Conservation (phyloP, 2,329 filamentous ascomycete species). For the Paecilomyces formosus region DNA sequence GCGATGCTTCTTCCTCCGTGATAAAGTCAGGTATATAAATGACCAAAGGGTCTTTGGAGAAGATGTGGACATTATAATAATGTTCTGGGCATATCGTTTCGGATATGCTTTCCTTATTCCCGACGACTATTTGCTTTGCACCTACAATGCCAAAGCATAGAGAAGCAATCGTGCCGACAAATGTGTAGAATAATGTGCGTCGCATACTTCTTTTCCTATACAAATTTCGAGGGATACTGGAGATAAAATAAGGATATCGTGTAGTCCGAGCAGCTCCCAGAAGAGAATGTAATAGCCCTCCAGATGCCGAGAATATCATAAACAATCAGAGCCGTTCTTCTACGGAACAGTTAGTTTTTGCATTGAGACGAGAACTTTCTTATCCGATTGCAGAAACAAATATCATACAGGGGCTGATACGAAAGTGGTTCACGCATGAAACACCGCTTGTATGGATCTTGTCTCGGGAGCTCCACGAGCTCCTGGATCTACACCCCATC, state of each 20-base stretch:
- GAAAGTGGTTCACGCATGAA: neutral
- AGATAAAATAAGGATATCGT: neutral
- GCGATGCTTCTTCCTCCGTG: slow-evolving; percentile 35
- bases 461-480: neutral
- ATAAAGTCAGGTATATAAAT: slow-evolving; percentile 50
- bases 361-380: neutral
- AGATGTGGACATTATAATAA: neutral
- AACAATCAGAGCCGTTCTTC: no score
- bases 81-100: neutral
- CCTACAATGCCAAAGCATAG: neutral
- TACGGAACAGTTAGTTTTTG: neutral
- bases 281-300: neutral
- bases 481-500: neutral
- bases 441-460: neutral
- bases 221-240: neutral
- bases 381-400: neutral
- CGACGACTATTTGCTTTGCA: neutral
- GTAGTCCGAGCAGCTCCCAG: neutral
- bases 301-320: neutral
- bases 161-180: neutral
- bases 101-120: neutral
- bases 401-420: neutral
- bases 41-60: slow-evolving; percentile 44
- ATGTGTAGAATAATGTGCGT: neutral
- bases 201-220: neutral